Conservation (phyloP, 2,329 filamentous ascomycete species). For the Ophiocordyceps camponoti-rufipedis region DNA sequence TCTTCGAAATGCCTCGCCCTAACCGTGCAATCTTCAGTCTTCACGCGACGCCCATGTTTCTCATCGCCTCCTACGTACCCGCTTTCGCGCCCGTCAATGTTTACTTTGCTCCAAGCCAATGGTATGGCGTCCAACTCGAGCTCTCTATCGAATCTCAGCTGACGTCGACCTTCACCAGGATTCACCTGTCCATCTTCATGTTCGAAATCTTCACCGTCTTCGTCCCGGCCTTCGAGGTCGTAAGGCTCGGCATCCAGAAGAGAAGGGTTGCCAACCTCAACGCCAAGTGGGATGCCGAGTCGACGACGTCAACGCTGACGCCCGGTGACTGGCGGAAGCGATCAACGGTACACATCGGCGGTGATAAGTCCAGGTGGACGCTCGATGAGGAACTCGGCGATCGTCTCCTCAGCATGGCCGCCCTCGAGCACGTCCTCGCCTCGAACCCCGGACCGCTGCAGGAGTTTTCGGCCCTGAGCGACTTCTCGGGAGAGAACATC, state of each 20-base stretch:
- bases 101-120: slow-evolving; percentile 10
- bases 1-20: no score
- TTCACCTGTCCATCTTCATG: slow-evolving; percentile 34
- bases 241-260: slow-evolving; percentile 18
- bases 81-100: slow-evolving; percentile 29
- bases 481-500: slow-evolving; percentile 57
- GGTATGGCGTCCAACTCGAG: neutral
- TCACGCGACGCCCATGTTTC: slow-evolving; percentile 46
- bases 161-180: slow-evolving; percentile 21
- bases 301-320: slow-evolving; percentile 7
- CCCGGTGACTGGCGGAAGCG: slow-evolving; percentile 3
- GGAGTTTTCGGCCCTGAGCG: slow-evolving; percentile 43
- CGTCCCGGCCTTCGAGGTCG: slow-evolving; percentile 41
- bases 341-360: slow-evolving; percentile 14
- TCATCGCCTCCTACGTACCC: slow-evolving; percentile 34
- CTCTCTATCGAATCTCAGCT: neutral
- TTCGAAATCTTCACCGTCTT: slow-evolving; percentile 45
- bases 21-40: slow-evolving; percentile 26
- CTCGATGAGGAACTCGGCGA: slow-evolving; percentile 10
- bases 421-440: slow-evolving; percentile 41
- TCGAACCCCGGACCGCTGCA: slow-evolving; percentile 41
- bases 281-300: slow-evolving; percentile 7
- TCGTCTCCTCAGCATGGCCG: slow-evolving; percentile 37
- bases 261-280: slow-evolving; percentile 24
- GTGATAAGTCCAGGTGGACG: slow-evolving; percentile 4